phyloP scores from a whole-genome alignment of 768 basidiomycete species.

The Pleurotus citrinopileatus region DNA sequence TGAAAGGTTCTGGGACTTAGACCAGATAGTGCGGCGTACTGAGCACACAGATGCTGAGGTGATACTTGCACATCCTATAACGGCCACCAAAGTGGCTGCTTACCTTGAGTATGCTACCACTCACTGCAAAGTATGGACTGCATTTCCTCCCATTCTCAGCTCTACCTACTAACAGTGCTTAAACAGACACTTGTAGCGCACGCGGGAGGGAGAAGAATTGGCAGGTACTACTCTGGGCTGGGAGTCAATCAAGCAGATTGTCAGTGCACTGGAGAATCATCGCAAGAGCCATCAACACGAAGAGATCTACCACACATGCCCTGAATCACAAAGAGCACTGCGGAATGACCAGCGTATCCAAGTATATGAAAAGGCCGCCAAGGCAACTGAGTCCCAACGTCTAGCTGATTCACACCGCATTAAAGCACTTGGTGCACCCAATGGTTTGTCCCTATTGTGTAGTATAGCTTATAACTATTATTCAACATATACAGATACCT shows the following conservation, averaged over 20 bases:
- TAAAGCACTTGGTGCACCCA: conserved; percentile 20
- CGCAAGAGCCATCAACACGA: conserved; percentile 19
- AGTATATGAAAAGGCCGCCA: conserved; percentile 15
- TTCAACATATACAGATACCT: conserved; percentile 24
- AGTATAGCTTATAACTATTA: neutral
- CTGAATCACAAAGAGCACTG: conserved; percentile 18
- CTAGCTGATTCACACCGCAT: conserved; percentile 15
- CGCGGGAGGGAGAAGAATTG: conserved; percentile 16
- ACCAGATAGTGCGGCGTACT: conserved; percentile 13
- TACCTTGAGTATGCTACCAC: conserved; percentile 28
- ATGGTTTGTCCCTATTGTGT: conserved; percentile 3
- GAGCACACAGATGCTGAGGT: conserved; percentile 5
- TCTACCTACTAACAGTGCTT: neutral
- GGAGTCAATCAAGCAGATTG: conserved; percentile 22
- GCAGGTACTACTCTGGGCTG: conserved; percentile 23
- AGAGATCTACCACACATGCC: conserved; percentile 11
- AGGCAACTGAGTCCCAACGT: conserved; percentile 18
- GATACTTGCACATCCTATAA: conserved; percentile 26
- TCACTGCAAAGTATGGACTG: conserved; percentile 22
- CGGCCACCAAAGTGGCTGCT: conserved; percentile 23
- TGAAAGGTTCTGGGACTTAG: conserved; percentile 17
- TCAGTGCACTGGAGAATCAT: conserved; percentile 26
- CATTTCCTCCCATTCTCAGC: neutral
- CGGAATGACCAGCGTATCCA: conserved; percentile 18
- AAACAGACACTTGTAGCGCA: neutral